phyloP scores from a whole-genome alignment of 768 basidiomycete species.

The Kockovaella imperatae region DNA sequence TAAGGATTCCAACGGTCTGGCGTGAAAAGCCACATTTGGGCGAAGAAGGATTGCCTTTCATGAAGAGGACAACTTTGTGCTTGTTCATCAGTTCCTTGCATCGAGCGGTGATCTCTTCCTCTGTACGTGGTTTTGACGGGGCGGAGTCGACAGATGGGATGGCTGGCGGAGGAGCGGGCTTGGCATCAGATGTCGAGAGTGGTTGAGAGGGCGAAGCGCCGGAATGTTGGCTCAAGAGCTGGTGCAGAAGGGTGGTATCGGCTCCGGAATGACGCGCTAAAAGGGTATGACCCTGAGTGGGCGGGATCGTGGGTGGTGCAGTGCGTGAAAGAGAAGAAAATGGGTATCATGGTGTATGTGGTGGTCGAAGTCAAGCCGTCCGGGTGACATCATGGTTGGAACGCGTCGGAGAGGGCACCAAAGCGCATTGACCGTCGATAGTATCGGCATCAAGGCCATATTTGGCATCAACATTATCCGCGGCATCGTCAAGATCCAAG shows the following conservation, averaged over 20 bases:
- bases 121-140: slow-evolving; percentile 47
- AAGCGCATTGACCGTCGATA: background rate
- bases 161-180: slow-evolving; percentile 11
- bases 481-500: slow-evolving; percentile 3
- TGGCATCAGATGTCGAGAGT: slow-evolving; percentile 33
- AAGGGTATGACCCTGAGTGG: slow-evolving; percentile 72
- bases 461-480: background rate
- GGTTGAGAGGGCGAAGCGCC: slow-evolving; percentile 33
- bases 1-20: slow-evolving; percentile 62
- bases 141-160: slow-evolving; percentile 11
- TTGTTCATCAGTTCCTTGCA: slow-evolving; percentile 68
- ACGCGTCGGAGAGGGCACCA: background rate
- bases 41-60: slow-evolving; percentile 73
- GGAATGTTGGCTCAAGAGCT: slow-evolving; percentile 57
- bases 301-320: background rate
- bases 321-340: background rate
- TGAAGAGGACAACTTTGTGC: slow-evolving; percentile 72
- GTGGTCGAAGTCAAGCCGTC: background rate
- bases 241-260: slow-evolving; percentile 60
- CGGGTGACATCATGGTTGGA: background rate
- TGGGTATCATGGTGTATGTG: slow-evolving; percentile 1
- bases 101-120: slow-evolving; percentile 60
- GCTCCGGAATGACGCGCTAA: slow-evolving; percentile 71
- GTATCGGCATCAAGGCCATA: background rate
- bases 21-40: slow-evolving; percentile 82